Conservation (phyloP, 139 green algal species). For the Chlamydomonas schloesseri region DNA sequence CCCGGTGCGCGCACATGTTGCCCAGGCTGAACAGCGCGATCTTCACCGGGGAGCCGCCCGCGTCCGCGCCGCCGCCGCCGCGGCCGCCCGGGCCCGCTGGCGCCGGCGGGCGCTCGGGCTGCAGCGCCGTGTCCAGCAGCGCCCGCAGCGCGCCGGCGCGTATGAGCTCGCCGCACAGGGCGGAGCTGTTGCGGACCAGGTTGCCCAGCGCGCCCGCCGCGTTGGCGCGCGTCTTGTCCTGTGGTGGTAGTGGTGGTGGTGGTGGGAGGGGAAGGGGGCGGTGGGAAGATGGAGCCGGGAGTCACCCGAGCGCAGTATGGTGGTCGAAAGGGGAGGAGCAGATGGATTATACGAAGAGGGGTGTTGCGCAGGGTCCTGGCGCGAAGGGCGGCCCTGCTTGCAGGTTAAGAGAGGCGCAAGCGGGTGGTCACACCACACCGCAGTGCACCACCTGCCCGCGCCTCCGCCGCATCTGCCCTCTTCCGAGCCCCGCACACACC, state of each 20-base stretch:
- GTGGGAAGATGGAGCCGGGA: neutral
- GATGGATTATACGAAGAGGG: too few relatives aligned
- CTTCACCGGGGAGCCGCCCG: slow-evolving; percentile 74
- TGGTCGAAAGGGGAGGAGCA: too few relatives aligned
- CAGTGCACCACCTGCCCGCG: too few relatives aligned
- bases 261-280: slow-evolving; percentile 43
- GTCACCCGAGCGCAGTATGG: too few relatives aligned
- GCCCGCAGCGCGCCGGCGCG: slow-evolving; percentile 68
- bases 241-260: neutral
- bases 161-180: slow-evolving; percentile 86
- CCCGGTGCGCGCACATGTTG: slow-evolving; percentile 82
- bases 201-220: slow-evolving; percentile 96
- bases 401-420: too few relatives aligned
- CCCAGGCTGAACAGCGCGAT: slow-evolving; percentile 95
- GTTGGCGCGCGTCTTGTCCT: slow-evolving; percentile 94
- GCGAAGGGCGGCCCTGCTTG: too few relatives aligned
- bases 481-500: too few relatives aligned
- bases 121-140: slow-evolving; percentile 65
- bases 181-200: slow-evolving; percentile 86
- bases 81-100: neutral
- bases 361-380: too few relatives aligned
- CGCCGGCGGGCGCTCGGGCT: slow-evolving; percentile 7
- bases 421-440: too few relatives aligned
- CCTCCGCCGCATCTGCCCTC: too few relatives aligned
- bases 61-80: slow-evolving; percentile 40